phyloP scores from a whole-genome alignment of 2,329 filamentous ascomycete genomes.

The Cytospora piceae region DNA sequence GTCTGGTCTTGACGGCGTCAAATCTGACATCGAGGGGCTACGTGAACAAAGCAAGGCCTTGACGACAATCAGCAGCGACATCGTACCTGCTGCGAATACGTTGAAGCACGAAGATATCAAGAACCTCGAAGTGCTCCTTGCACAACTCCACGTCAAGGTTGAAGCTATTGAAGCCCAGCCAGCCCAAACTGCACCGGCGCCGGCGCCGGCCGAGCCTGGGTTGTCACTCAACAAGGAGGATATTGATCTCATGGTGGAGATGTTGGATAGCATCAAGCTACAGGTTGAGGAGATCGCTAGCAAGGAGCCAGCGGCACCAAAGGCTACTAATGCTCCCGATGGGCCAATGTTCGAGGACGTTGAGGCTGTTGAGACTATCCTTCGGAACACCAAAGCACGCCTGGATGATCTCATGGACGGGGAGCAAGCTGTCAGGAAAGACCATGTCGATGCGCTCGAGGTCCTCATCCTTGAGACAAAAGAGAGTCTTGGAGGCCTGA shows the following conservation, averaged over 20 bases:
- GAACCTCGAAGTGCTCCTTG: slow-evolving; percentile 81
- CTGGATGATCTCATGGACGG: slow-evolving; percentile 79
- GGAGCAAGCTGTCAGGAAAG: slow-evolving; percentile 70
- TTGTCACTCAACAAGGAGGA: slow-evolving; percentile 54
- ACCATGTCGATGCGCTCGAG: slow-evolving; percentile 70
- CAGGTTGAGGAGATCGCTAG: slow-evolving; percentile 41
- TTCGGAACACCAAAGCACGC: slow-evolving; percentile 86
- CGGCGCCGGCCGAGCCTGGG: slow-evolving; percentile 31
- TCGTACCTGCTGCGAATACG: slow-evolving; percentile 52
- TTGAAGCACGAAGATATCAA: slow-evolving; percentile 77
- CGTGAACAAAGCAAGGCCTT: slow-evolving; percentile 63
- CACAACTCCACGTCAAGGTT: slow-evolving; percentile 81
- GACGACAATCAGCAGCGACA: slow-evolving; percentile 55
- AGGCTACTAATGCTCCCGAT: slow-evolving; percentile 42
- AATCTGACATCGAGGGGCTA: slow-evolving; percentile 76
- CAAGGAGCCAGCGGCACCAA: slow-evolving; percentile 33
- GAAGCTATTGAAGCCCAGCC: slow-evolving; percentile 69
- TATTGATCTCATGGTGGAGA: slow-evolving; percentile 57
- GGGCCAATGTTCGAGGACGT: slow-evolving; percentile 79
- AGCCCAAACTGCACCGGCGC: slow-evolving; percentile 44
- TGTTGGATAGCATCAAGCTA: slow-evolving; percentile 50
- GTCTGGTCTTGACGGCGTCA: slow-evolving; percentile 75
- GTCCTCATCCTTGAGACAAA: slow-evolving; percentile 71
- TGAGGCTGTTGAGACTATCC: slow-evolving; percentile 85
- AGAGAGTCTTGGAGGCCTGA: slow-evolving; percentile 69